Conservation (phyloP, 352 stramenopile species). For the Phytophthora tubulina region DNA sequence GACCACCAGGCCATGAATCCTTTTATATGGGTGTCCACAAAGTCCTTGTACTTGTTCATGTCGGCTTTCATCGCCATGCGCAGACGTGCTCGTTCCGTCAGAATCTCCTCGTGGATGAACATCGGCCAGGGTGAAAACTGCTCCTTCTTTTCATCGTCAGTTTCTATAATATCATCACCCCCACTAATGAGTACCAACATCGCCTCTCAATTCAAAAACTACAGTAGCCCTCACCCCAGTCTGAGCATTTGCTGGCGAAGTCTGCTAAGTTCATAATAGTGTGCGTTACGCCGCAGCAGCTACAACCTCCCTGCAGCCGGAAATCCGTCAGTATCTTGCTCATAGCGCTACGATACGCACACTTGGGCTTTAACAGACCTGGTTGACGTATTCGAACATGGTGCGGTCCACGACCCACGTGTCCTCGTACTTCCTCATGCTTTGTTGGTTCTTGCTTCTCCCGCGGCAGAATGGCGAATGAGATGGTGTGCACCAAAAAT, state of each 20-base stretch:
- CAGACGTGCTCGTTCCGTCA: slow-evolving; percentile 90
- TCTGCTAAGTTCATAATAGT: slow-evolving; percentile 86
- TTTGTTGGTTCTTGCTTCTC: slow-evolving; percentile 11
- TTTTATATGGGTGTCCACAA: slow-evolving; percentile 74
- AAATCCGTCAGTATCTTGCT: not conserved
- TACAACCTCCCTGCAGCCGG: slow-evolving; percentile 78
- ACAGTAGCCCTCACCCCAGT: slow-evolving; percentile 64
- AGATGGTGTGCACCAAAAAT: slow-evolving; percentile 6
- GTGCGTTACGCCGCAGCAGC: slow-evolving; percentile 92
- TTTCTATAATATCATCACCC: slow-evolving; percentile 66
- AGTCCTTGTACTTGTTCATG: slow-evolving; percentile 73
- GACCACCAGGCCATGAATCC: slow-evolving; percentile 70
- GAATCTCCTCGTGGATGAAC: slow-evolving; percentile 95
- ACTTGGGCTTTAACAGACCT: slow-evolving; percentile 41
- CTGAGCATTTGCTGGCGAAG: slow-evolving; percentile 91
- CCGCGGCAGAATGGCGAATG: slow-evolving; percentile 20
- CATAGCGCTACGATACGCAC: no score
- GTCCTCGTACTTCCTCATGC: slow-evolving; percentile 79
- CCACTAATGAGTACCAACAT: not conserved
- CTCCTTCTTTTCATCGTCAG: slow-evolving; percentile 92
- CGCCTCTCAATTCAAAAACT: not conserved
- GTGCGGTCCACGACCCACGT: slow-evolving; percentile 93
- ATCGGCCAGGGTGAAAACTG: slow-evolving; percentile 82
- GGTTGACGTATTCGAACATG: slow-evolving; percentile 96
- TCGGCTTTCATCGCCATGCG: slow-evolving; percentile 85